These are phyloP conservation scores for Colletotrichum destructivum DNA, from an alignment of 2,329 filamentous ascomycete species.

Conservation along the genomic window DNA sequence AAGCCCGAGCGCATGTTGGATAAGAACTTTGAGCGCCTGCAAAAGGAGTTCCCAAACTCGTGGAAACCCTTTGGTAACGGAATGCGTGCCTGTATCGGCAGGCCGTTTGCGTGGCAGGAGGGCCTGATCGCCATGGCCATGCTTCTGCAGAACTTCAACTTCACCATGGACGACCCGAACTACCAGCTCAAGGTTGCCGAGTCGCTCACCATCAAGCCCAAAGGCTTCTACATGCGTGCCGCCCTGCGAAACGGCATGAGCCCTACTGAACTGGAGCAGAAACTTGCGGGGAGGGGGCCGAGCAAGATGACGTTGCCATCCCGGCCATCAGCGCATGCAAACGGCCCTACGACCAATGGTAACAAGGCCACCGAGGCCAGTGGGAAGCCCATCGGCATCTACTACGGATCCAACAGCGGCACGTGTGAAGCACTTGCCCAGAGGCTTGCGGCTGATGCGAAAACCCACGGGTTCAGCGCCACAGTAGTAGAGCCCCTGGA, in stretches of 20 bases:
- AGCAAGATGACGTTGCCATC: slow-evolving; percentile 19
- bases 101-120: slow-evolving; percentile 70
- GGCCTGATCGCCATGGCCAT: slow-evolving; percentile 63
- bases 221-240: slow-evolving; percentile 72
- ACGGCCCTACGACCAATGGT: slow-evolving; percentile 20
- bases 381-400: slow-evolving; percentile 67
- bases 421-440: slow-evolving; percentile 79
- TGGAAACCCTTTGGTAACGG: slow-evolving; percentile 71
- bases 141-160: slow-evolving; percentile 78
- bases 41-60: slow-evolving; percentile 51
- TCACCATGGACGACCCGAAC: slow-evolving; percentile 70
- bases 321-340: slow-evolving; percentile 13
- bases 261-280: slow-evolving; percentile 60
- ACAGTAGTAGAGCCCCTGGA: slow-evolving; percentile 69
- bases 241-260: slow-evolving; percentile 61
- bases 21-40: slow-evolving; percentile 59
- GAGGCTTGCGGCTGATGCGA: slow-evolving; percentile 69
- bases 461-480: slow-evolving; percentile 68
- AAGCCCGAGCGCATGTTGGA: slow-evolving; percentile 75
- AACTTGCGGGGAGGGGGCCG: slow-evolving; percentile 54
- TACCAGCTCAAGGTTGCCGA: slow-evolving; percentile 68
- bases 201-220: slow-evolving; percentile 73
- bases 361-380: slow-evolving; percentile 26
- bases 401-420: slow-evolving; percentile 79
- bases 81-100: slow-evolving; percentile 66